Evolutionary conservation across 441 rosid species (phyloP).

Genomic region (Macaranga tanarius): DNA sequence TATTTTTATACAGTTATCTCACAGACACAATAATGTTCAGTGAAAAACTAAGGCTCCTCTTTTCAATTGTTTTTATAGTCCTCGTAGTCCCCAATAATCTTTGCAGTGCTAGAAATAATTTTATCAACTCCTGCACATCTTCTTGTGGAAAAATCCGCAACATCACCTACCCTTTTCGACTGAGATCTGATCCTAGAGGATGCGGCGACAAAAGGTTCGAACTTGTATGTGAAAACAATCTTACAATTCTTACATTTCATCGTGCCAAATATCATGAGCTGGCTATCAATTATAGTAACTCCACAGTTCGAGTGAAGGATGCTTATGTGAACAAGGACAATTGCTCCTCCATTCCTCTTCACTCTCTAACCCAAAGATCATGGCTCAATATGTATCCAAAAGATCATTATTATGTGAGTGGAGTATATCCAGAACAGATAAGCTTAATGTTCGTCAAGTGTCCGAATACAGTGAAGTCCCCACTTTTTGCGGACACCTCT

Average conservation of each 20-base stretch:
- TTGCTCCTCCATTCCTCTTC: slow-evolving; percentile 4
- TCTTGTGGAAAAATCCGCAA: slow-evolving; percentile 11
- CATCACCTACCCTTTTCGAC: slow-evolving; percentile 18
- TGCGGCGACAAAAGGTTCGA: background rate
- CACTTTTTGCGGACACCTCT: background rate
- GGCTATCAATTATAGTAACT: slow-evolving; percentile 9
- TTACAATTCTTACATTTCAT: background rate
- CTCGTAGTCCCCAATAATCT: background rate
- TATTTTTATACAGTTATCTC: too few relatives aligned
- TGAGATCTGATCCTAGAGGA: background rate
- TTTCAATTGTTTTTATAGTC: too few relatives aligned
- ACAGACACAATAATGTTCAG: too few relatives aligned
- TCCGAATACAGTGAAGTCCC: background rate
- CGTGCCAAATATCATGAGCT: background rate
- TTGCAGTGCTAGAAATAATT: background rate
- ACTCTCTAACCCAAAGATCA: background rate
- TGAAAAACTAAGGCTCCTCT: too few relatives aligned
- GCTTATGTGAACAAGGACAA: background rate
- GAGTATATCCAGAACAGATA: background rate
- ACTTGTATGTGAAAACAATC: slow-evolving; percentile 11
- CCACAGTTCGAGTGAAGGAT: background rate
- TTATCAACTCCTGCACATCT: background rate
- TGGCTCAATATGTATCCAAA: background rate
- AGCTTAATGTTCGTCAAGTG: background rate
- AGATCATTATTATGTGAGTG: too few relatives aligned